A percentile compares a stretch with the other conserved stretches of the same genome.
Evolutionary conservation across 176 grass and related monocot genomes (phyloP).

Genomic region (Carex cristatella): DNA sequence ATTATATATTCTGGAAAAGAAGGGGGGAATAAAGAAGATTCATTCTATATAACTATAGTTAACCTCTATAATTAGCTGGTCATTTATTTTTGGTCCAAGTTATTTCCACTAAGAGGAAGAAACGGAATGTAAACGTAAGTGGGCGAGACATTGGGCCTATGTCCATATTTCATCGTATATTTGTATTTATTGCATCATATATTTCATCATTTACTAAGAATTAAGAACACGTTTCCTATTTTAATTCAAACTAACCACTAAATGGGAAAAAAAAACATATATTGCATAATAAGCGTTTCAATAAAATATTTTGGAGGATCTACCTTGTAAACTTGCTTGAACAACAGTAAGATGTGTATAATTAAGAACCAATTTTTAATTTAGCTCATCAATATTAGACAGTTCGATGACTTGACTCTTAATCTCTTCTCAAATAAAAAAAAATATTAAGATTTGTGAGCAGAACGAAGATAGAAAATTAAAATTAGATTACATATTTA

Average conservation of each 20-base stretch:
- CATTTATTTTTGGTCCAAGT: background rate
- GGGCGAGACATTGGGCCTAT: background rate
- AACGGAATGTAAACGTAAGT: background rate
- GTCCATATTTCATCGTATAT: too few species aligned
- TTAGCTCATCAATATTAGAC: too few species aligned
- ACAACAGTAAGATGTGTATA: too few species aligned
- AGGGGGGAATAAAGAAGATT: background rate
- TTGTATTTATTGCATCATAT: too few species aligned
- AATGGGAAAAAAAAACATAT: too few species aligned
- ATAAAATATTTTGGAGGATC: background rate
- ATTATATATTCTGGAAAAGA: background rate
- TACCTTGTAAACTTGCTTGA: too few species aligned
- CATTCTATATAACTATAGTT: background rate
- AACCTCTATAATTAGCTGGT: background rate
- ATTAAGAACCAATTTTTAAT: too few species aligned
- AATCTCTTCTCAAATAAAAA: too few species aligned
- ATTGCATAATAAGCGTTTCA: background rate
- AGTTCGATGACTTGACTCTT: too few species aligned
- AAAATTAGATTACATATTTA: too few species aligned
- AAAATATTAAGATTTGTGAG: too few species aligned
- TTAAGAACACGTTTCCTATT: background rate
- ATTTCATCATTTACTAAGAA: background rate
- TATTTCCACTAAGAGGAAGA: background rate
- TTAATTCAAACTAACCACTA: background rate
- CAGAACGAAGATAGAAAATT: too few species aligned